Percentiles rank a stretch among this genome's conserved stretches.
Conservation (phyloP, 805 yeast species). For the Myxozyma geophila region DNA sequence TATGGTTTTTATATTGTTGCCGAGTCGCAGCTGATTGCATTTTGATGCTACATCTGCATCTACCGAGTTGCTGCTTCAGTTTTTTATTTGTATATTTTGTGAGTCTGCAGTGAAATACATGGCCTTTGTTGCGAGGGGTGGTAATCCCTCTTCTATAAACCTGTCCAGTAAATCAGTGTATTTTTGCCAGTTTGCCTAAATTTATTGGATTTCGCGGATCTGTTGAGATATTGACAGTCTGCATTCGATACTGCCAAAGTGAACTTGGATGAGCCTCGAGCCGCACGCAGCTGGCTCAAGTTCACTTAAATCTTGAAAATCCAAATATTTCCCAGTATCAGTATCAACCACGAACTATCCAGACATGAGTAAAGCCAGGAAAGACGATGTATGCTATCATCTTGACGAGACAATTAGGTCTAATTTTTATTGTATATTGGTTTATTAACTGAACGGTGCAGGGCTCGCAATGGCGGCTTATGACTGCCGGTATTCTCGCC, state of each 20-base stretch:
- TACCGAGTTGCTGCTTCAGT: background rate
- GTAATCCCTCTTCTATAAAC: background rate
- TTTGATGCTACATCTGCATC: background rate
- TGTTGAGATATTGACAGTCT: no score
- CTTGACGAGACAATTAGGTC: slow-evolving; percentile 16
- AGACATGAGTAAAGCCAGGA: background rate
- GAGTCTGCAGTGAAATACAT: slow-evolving; percentile 9
- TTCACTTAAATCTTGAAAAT: background rate
- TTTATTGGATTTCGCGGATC: no score
- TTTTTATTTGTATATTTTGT: slow-evolving; percentile 8
- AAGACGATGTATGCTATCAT: slow-evolving; percentile 12
- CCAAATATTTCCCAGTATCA: background rate
- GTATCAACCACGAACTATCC: background rate
- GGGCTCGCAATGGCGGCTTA: slow-evolving; percentile 19
- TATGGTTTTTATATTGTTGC: slow-evolving; percentile 17
- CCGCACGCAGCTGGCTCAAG: slow-evolving; percentile 3
- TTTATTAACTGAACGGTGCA: slow-evolving; percentile 18
- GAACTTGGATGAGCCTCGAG: background rate
- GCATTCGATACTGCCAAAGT: no score
- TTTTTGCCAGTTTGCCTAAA: no score
- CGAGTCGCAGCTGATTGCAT: background rate
- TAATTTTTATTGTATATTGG: slow-evolving; percentile 26
- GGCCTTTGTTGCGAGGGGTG: slow-evolving; percentile 9
- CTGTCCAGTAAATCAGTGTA: no score
- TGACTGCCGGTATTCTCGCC: slow-evolving; percentile 47